These are phyloP conservation scores for Paradendryphiella salina DNA, from an alignment of 2,329 filamentous ascomycete species.

Conservation along the genomic window DNA sequence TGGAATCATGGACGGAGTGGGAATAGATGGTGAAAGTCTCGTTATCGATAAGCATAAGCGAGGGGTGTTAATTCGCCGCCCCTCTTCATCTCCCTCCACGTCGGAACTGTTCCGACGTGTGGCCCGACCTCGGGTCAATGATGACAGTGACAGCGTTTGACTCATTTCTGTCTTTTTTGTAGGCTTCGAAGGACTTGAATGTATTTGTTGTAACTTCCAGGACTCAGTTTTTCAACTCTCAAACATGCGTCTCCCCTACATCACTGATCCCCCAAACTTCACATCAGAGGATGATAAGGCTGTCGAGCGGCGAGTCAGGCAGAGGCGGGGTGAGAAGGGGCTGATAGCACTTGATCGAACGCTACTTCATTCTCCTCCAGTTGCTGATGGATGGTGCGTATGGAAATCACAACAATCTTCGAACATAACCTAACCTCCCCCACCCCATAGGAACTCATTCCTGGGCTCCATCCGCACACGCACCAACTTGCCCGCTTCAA, in stretches of 20 bases:
- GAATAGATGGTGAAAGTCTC: constrained; percentile 8
- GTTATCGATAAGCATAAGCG: constrained; percentile 17
- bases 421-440: not conserved
- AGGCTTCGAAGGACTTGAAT: not conserved
- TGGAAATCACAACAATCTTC: not conserved
- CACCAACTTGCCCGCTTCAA: constrained; percentile 53
- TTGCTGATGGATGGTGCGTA: constrained; percentile 58
- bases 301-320: constrained; percentile 56
- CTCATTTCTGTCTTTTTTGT: not conserved
- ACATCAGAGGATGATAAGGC: constrained; percentile 53
- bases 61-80: constrained; percentile 2
- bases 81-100: not conserved
- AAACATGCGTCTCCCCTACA: constrained; percentile 59
- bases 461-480: constrained; percentile 59
- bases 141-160: not conserved
- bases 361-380: constrained; percentile 58
- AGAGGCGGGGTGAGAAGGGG: constrained; percentile 54
- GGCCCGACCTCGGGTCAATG: constrained; percentile 1
- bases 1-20: not conserved
- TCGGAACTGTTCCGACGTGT: constrained; percentile 19
- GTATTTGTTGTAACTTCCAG: not conserved
- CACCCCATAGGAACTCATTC: constrained; percentile 54
- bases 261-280: constrained; percentile 55
- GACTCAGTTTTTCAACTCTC: not conserved
- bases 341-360: constrained; percentile 59